phyloP scores from a whole-genome alignment of 768 basidiomycete species.

The Russula griseocarnosa region DNA sequence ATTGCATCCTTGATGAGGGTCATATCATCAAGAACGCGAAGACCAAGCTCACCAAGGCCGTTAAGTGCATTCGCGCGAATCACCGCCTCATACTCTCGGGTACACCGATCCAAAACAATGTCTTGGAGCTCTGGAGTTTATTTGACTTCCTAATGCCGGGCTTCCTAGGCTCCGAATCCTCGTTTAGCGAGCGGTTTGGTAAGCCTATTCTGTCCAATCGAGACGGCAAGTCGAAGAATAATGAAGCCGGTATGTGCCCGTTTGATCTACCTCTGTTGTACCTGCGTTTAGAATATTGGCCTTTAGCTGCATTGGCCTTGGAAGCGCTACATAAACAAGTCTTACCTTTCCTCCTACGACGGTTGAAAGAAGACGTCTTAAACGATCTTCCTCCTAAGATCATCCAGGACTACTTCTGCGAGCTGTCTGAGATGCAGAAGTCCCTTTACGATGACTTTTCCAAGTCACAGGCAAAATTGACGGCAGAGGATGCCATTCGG shows the following conservation, averaged over 20 bases:
- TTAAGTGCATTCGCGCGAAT: slow-evolving; percentile 84
- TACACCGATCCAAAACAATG: slow-evolving; percentile 98
- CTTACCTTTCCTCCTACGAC: slow-evolving; percentile 92
- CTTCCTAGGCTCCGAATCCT: slow-evolving; percentile 91
- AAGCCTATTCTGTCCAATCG: slow-evolving; percentile 94
- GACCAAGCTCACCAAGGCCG: slow-evolving; percentile 94
- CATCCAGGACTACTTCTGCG: slow-evolving; percentile 99
- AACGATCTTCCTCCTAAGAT: slow-evolving; percentile 97
- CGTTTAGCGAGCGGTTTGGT: slow-evolving; percentile 93
- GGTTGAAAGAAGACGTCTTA: slow-evolving; percentile 95
- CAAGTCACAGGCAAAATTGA: slow-evolving; percentile 63
- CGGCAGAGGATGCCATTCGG: slow-evolving; percentile 62
- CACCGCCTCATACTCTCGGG: slow-evolving; percentile 95
- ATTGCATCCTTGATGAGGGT: slow-evolving; percentile 96
- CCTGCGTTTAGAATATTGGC: background rate
- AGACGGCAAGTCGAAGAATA: slow-evolving; percentile 91
- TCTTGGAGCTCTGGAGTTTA: slow-evolving; percentile 95
- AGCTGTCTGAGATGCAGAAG: slow-evolving; percentile 92
- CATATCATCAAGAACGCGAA: slow-evolving; percentile 99
- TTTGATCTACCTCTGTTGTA: background rate
- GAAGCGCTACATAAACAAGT: slow-evolving; percentile 99
- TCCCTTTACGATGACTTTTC: slow-evolving; percentile 92
- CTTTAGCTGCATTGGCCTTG: slow-evolving; percentile 81
- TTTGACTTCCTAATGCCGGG: slow-evolving; percentile 99
- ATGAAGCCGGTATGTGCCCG: slow-evolving; percentile 79